Evolutionary conservation across 1,139 yeast genomes (phyloP).

Genomic region (Kodamaea anthophila): DNA sequence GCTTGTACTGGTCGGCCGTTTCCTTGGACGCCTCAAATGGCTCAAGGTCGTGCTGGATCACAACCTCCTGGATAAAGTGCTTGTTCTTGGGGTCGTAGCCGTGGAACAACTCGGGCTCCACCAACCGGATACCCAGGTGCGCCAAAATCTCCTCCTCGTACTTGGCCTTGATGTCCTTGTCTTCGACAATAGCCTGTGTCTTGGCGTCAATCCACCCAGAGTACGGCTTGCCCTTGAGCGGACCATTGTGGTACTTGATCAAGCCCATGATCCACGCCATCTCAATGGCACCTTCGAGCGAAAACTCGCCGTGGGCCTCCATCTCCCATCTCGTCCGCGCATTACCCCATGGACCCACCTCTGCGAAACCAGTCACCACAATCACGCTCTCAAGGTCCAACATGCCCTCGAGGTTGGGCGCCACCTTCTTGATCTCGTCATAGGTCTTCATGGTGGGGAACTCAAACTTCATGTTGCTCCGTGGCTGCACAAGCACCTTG

Average conservation of each 20-base stretch:
- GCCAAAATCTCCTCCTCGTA: conserved; percentile 84
- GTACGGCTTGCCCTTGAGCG: conserved; percentile 80
- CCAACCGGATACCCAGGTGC: conserved; percentile 93
- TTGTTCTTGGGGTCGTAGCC: conserved; percentile 95
- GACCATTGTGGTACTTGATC: conserved; percentile 90
- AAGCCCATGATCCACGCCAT: conserved; percentile 99
- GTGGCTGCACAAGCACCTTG: conserved; percentile 73
- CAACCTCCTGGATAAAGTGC: conserved; percentile 89
- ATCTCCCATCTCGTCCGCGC: conserved; percentile 99
- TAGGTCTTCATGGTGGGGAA: conserved; percentile 86
- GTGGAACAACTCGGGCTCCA: conserved; percentile 89
- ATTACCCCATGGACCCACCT: conserved; percentile 99
- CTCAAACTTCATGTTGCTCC: conserved; percentile 89
- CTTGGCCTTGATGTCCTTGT: conserved; percentile 84
- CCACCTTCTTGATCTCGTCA: conserved; percentile 60
- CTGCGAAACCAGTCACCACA: conserved; percentile 95
- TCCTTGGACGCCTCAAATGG: conserved; percentile 93
- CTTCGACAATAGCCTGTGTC: conserved; percentile 89
- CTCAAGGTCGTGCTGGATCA: conserved; percentile 92
- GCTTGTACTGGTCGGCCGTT: conserved; percentile 90
- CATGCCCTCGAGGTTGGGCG: conserved; percentile 84
- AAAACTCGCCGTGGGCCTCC: conserved; percentile 93
- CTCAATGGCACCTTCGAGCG: conserved; percentile 97
- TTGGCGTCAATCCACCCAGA: conserved; percentile 97
- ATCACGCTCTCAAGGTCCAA: conserved; percentile 86